Conservation (phyloP, 768 basidiomycete genomes). For the Lyophyllum decastes region DNA sequence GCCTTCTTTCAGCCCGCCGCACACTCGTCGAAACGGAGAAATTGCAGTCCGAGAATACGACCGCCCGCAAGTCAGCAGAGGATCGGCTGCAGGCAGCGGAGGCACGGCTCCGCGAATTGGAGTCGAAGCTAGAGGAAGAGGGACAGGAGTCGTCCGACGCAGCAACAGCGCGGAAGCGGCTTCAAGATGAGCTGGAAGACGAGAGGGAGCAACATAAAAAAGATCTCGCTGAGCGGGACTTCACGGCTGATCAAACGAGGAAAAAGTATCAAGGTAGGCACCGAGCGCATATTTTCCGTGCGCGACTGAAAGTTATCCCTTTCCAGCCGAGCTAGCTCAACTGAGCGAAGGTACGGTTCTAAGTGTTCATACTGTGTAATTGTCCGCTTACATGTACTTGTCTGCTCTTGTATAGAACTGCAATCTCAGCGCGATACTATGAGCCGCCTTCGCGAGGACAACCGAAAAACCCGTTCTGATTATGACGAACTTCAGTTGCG, state of each 20-base stretch:
- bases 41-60: slow-evolving; percentile 46
- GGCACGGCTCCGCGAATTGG: slow-evolving; percentile 55
- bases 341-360: slow-evolving; percentile 68
- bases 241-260: slow-evolving; percentile 75
- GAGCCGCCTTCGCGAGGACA: slow-evolving; percentile 78
- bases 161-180: slow-evolving; percentile 60
- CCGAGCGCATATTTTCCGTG: background rate
- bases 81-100: slow-evolving; percentile 52
- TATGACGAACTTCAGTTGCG: slow-evolving; percentile 74
- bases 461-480: slow-evolving; percentile 74
- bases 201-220: slow-evolving; percentile 78
- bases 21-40: slow-evolving; percentile 65
- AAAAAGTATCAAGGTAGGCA: slow-evolving; percentile 81
- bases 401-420: slow-evolving; percentile 47
- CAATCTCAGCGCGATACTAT: slow-evolving; percentile 77
- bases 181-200: slow-evolving; percentile 78
- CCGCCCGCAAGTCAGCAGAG: slow-evolving; percentile 55
- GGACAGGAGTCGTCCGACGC: slow-evolving; percentile 66
- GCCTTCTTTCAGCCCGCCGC: slow-evolving; percentile 28
- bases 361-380: too few relatives aligned
- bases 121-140: slow-evolving; percentile 65
- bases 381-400: background rate
- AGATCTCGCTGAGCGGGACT: slow-evolving; percentile 79
- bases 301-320: background rate
- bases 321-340: slow-evolving; percentile 71